Evolutionary conservation across 768 basidiomycete genomes (phyloP), one percentile per base, ranked within the genome.

Genomic region (Kondoa subrosea): DNA sequence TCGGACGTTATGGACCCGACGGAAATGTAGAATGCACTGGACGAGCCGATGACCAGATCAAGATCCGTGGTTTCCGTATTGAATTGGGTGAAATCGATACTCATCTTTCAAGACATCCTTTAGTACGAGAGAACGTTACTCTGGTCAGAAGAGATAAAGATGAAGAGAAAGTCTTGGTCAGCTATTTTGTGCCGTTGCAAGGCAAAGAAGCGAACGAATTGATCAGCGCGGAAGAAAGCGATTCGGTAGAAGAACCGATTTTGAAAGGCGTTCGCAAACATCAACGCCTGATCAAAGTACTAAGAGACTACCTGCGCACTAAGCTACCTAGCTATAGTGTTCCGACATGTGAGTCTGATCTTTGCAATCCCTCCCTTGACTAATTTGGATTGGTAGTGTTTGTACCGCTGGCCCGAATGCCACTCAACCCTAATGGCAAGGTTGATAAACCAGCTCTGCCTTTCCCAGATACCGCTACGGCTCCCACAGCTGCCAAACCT

Each of bases 51-150:
- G 93, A 97, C 75, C 95, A 99, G 76, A 89, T 99, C 79, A 97
- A 99, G 80, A 97, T 99, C 77, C 88, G 95, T 66, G 95, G 95
- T 1, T 99, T 99, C 85, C 83, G 95, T 29, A 97, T 99, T 74
- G 95, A 99, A 76, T 83, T 97, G 4, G 92, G 92, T 17, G 95
- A 99, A 77, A 95, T 99, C 71, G 95, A 99, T 76, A 95, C 89
- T 0, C 86, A 93, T 78, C 84, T 99, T 67, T 88, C 87, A 73
- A 86, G 91, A 74, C 92, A 97, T 76, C 87, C 89, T 4, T 83
- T 90, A 25, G 85, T 99, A 1, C 81, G 93, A n/a, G 95, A 97
- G 79, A 99, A 99, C 76, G 92, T 99, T 65, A 97, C 95, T 1
- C 82, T 97, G 50, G 92, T 99, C 57, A 80, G 93, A 72, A 81